Percentiles rank a stretch among this genome's conserved stretches.
These are phyloP conservation scores for Rhizopogon vesiculosus DNA, from an alignment of 768 basidiomycete species.

Conservation along the genomic window DNA sequence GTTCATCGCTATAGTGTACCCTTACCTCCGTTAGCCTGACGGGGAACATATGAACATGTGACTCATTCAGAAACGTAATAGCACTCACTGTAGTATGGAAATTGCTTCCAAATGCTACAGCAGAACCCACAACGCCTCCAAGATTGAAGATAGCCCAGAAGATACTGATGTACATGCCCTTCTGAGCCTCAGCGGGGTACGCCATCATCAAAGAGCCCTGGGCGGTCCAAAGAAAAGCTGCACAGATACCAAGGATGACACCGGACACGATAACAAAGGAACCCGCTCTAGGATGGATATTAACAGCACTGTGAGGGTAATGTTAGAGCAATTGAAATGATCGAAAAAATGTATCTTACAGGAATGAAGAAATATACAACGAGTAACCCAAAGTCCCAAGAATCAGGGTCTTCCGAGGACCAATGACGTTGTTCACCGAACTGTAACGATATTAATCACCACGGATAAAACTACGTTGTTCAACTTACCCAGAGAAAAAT, in stretches of 20 bases:
- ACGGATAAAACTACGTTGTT: not conserved
- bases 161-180: conserved; percentile 45
- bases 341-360: conserved; percentile 25
- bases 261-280: conserved; percentile 45
- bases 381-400: conserved; percentile 50
- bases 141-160: conserved; percentile 77
- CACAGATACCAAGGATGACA: conserved; percentile 45
- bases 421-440: conserved; percentile 71
- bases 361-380: conserved; percentile 42
- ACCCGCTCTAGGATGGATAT: conserved; percentile 32
- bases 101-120: conserved; percentile 71
- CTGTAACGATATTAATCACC: conserved; percentile 26
- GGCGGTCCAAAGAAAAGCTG: conserved; percentile 50
- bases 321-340: not conserved
- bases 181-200: conserved; percentile 53
- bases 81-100: conserved; percentile 51
- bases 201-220: conserved; percentile 53
- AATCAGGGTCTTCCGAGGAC: conserved; percentile 43
- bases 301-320: conserved; percentile 37
- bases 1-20: not conserved
- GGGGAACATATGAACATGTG: not conserved
- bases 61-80: not conserved
- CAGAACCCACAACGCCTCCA: conserved; percentile 73
- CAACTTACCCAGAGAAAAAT: conserved; percentile 65
- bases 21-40: conserved; percentile 26